Base-by-base conservation (phyloP, 768 basidiomycete species). In the Russula earlei region DNA sequence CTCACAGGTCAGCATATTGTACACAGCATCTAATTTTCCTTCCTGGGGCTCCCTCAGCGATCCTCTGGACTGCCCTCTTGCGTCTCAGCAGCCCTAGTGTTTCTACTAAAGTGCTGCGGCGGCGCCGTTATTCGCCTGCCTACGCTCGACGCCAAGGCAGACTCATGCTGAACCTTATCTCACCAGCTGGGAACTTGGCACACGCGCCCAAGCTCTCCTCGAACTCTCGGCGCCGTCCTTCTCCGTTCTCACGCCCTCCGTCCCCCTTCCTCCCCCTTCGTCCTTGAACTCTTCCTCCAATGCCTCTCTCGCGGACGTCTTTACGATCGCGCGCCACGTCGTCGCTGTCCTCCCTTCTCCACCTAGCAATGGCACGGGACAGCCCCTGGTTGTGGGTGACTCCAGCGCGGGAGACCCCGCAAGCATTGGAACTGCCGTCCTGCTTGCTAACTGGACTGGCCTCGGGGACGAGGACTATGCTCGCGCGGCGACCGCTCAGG, bases 321-420 rank as follows among this genome's bases (percentile, higher is more conserved):
- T 84, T 56, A 61, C 72, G 29, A 84, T 87, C 31, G 76, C 81
- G 0, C 67, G 68, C 1, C 62, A 67, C 24, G 71, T 80, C 20
- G 78, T 88, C n/a, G 60, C 68, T 3, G 72, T 73, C 52, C 78
- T 80, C 33, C 63, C 75, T 11, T 40, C 51, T 6, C 70, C 75
- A 6, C 80, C 75, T 62, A 72, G 68, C 29, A 69, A 73, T 29
- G 62, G 71, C 14, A 66, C 69, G 2, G 79, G 77, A 1, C 80
- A 81, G 61, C 78, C 84, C 0, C 71, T 91, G 17, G 69, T 83
- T 6, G 62, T 69, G 3, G 75, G 78, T 41, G 80, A 83, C 29
- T 73, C 76, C 38, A 83, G 85, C 15, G 87, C 83, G 0, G 83
- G 75, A 0, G 92, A 95, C 64, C 91, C 91, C 0, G 80, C 90